Evolutionary conservation across 78 protist genomes (phyloP).

Genomic region (Emiliania huxleyi): DNA sequence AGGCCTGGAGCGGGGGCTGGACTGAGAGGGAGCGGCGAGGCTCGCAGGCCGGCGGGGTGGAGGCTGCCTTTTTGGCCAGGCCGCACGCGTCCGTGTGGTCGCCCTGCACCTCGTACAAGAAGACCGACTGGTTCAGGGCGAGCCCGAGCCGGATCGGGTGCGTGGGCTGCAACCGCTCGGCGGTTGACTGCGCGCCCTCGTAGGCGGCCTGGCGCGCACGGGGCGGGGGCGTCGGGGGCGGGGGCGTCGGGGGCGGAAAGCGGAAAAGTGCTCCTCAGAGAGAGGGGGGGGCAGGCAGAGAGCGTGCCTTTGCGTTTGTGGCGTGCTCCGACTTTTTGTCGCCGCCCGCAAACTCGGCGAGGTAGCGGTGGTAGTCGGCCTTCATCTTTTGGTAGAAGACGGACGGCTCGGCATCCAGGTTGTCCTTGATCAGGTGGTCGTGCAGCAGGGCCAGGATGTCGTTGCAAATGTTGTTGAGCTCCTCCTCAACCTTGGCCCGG

Average conservation of each 20-base stretch:
- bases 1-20: no score
- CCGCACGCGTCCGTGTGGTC: neutral
- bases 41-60: no score
- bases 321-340: neutral
- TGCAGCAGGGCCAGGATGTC: slow-evolving; percentile 84
- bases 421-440: slow-evolving; percentile 70
- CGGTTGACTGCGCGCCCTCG: slow-evolving; percentile 48
- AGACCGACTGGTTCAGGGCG: slow-evolving; percentile 80
- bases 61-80: neutral
- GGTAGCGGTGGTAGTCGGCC: slow-evolving; percentile 84
- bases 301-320: slow-evolving; percentile 74
- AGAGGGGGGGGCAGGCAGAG: no score
- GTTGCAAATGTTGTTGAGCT: slow-evolving; percentile 84
- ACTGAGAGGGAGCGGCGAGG: no score
- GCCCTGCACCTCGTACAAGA: neutral
- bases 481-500: slow-evolving; percentile 50
- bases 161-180: slow-evolving; percentile 63
- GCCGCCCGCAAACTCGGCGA: slow-evolving; percentile 84
- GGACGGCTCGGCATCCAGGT: slow-evolving; percentile 71
- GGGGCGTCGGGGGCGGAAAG: no score
- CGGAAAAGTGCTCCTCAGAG: no score
- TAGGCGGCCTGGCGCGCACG: slow-evolving; percentile 85
- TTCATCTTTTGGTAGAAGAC: slow-evolving; percentile 88
- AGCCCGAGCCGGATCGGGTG: slow-evolving; percentile 85
- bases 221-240: no score